A percentile compares a stretch with the other conserved stretches of the same genome.
Evolutionary conservation across 805 yeast species (phyloP).

Genomic region (Candida andamanensis): DNA sequence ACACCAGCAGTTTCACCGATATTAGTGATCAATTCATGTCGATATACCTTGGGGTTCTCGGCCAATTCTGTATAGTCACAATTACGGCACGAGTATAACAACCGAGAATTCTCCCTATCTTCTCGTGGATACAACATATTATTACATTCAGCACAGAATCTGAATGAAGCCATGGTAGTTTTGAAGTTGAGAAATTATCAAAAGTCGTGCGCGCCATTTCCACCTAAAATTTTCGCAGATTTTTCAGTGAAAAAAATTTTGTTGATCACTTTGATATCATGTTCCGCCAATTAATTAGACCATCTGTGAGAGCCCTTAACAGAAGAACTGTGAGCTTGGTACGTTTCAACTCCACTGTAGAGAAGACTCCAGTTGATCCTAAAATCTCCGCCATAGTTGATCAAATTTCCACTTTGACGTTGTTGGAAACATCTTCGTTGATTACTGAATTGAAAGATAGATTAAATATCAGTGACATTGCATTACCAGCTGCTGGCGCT

Average conservation of each 20-base stretch:
- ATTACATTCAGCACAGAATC: slow-evolving; percentile 95
- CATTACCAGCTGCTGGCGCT: slow-evolving; percentile 67
- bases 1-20: slow-evolving; percentile 97
- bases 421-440: slow-evolving; percentile 86
- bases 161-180: slow-evolving; percentile 73
- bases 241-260: slow-evolving; percentile 3
- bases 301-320: slow-evolving; percentile 28
- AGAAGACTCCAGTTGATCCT: slow-evolving; percentile 65
- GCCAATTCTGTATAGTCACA: slow-evolving; percentile 93
- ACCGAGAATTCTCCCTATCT: slow-evolving; percentile 71
- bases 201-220: slow-evolving; percentile 5
- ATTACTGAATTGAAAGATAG: slow-evolving; percentile 73
- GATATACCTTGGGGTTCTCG: slow-evolving; percentile 77
- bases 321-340: slow-evolving; percentile 17
- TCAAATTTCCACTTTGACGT: slow-evolving; percentile 83
- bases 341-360: slow-evolving; percentile 47
- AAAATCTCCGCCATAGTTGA: slow-evolving; percentile 85
- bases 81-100: slow-evolving; percentile 89
- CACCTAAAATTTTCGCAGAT: slow-evolving; percentile 1
- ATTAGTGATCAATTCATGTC: slow-evolving; percentile 88
- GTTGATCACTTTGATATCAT: slow-evolving; percentile 5
- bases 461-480: slow-evolving; percentile 90
- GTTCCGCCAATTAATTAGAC: slow-evolving; percentile 37
- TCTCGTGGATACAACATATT: slow-evolving; percentile 97
- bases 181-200: not conserved